Conservation (phyloP, 139 green algal species). For the Coelastrella sp. region DNA sequence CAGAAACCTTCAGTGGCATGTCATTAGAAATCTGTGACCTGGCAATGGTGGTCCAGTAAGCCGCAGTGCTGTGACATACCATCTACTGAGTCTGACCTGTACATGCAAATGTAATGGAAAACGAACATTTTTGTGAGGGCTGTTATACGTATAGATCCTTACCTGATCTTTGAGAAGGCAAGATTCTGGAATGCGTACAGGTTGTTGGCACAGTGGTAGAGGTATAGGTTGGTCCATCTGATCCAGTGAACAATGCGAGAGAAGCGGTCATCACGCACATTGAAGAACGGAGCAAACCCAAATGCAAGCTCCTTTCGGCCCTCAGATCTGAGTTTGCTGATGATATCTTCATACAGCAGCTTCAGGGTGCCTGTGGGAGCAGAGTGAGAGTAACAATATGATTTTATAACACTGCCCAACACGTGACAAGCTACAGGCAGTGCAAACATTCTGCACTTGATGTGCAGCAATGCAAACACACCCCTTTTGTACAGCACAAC, state of each 20-base stretch:
- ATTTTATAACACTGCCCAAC: too few species aligned
- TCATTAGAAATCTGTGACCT: background rate
- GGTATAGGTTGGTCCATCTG: constrained; percentile 13
- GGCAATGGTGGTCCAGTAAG: background rate
- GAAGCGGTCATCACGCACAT: constrained; percentile 21
- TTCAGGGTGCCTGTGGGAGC: constrained; percentile 46
- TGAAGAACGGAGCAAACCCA: constrained; percentile 49
- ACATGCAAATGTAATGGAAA: background rate
- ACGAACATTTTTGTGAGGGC: background rate
- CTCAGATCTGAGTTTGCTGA: constrained; percentile 20
- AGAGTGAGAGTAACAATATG: too few species aligned
- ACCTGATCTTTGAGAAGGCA: constrained; percentile 47
- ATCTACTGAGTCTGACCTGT: background rate
- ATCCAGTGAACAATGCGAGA: background rate
- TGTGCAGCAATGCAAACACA: too few species aligned
- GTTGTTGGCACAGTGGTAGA: constrained; percentile 41
- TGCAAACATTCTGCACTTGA: too few species aligned
- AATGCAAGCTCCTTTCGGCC: constrained; percentile 15
- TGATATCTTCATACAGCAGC: constrained; percentile 50
- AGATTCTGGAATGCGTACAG: constrained; percentile 49
- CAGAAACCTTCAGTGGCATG: too few species aligned
- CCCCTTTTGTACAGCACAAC: too few species aligned
- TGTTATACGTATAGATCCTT: background rate
- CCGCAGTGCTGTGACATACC: background rate
- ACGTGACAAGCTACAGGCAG: too few species aligned